Evolutionary conservation across 352 stramenopile species (phyloP).

Genomic region (Globisporangium heterothallicum): DNA sequence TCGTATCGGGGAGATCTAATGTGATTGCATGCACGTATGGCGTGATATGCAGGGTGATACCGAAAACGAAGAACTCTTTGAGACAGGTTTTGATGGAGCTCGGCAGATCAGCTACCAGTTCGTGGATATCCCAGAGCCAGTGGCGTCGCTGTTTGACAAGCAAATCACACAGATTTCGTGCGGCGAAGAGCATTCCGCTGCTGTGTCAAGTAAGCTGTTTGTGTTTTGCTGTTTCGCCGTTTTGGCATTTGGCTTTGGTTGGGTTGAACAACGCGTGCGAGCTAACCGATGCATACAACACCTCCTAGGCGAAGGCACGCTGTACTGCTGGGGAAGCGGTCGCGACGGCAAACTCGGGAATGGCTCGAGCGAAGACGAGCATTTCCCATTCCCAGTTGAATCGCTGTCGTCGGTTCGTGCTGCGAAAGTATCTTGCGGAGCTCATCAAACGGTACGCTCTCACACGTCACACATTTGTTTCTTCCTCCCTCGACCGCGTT

Average conservation of each 20-base stretch:
- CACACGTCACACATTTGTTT: slow-evolving; percentile 14
- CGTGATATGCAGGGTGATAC: slow-evolving; percentile 42
- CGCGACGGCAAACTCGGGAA: slow-evolving; percentile 68
- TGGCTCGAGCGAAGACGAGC: slow-evolving; percentile 48
- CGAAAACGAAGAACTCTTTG: slow-evolving; percentile 62
- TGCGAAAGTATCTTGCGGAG: slow-evolving; percentile 42
- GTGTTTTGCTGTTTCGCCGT: no score
- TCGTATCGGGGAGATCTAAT: background rate
- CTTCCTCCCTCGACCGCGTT: background rate
- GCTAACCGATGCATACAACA: no score
- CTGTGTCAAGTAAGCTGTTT: slow-evolving; percentile 59
- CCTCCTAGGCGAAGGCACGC: slow-evolving; percentile 35
- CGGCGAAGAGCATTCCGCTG: slow-evolving; percentile 60
- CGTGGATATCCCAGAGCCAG: slow-evolving; percentile 36
- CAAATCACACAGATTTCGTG: slow-evolving; percentile 46
- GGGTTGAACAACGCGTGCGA: no score
- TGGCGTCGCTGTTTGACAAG: slow-evolving; percentile 41
- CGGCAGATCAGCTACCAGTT: slow-evolving; percentile 69
- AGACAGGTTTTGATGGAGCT: slow-evolving; percentile 56
- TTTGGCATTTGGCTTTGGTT: background rate
- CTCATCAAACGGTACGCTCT: slow-evolving; percentile 50
- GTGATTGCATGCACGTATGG: background rate
- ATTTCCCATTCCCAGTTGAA: slow-evolving; percentile 37
- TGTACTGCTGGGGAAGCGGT: slow-evolving; percentile 70
- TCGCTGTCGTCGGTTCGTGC: slow-evolving; percentile 55